phyloP scores from a whole-genome alignment of 2,329 filamentous ascomycete species.

The Sporothrix luriei region DNA sequence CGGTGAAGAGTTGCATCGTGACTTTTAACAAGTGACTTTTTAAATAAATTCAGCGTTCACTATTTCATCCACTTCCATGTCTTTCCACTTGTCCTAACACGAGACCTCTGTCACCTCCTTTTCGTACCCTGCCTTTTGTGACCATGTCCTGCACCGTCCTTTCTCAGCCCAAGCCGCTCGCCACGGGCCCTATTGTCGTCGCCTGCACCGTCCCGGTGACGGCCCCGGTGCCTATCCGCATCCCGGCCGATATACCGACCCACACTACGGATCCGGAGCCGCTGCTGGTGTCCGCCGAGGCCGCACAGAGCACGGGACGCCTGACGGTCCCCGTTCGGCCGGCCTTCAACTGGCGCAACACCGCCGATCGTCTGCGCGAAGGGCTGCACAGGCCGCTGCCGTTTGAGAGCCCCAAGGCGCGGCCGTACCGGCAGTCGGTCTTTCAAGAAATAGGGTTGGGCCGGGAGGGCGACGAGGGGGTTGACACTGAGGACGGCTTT shows the following conservation, averaged over 20 bases:
- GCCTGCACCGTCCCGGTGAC: background rate
- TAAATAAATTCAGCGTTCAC: background rate
- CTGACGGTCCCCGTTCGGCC: background rate
- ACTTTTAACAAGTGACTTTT: no score
- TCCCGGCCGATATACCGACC: background rate
- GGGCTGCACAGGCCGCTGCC: conserved; percentile 15
- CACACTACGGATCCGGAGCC: background rate
- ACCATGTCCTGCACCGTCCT: conserved; percentile 16
- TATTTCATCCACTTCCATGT: background rate
- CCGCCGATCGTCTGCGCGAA: conserved; percentile 5
- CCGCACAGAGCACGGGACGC: background rate
- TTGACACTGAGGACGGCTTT: background rate
- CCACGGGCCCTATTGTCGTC: background rate
- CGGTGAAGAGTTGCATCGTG: background rate
- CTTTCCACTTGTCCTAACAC: background rate
- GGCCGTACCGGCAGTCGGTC: background rate
- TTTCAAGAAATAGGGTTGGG: background rate
- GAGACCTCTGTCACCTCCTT: background rate
- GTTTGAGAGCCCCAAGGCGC: background rate
- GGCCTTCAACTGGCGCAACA: conserved; percentile 23
- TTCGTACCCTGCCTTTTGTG: background rate
- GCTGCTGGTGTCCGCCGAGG: background rate
- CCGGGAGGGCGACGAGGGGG: no score
- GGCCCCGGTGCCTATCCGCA: background rate
- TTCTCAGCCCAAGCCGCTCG: background rate